These are phyloP conservation scores for Linnemannia exigua DNA, from an alignment of 192 early-diverging fungal genomes.

Conservation along the genomic window DNA sequence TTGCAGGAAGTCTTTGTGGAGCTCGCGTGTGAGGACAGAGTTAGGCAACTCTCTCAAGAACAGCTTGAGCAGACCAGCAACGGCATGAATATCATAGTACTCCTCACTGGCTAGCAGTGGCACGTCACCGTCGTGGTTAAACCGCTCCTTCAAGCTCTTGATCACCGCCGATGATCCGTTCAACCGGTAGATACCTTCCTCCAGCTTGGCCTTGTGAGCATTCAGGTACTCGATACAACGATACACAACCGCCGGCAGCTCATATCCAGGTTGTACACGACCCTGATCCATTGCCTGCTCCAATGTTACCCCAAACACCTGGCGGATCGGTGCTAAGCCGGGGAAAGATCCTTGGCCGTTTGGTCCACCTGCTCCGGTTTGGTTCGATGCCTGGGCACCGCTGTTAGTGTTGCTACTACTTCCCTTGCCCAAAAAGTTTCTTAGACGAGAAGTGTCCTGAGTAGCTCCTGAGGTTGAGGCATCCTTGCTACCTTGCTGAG, in stretches of 20 bases:
- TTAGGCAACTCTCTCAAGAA: constrained; percentile 91
- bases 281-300: constrained; percentile 83
- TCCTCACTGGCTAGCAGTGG: constrained; percentile 71
- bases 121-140: constrained; percentile 88
- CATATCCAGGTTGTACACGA: constrained; percentile 79
- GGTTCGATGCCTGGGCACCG: constrained; percentile 9
- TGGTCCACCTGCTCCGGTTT: constrained; percentile 15
- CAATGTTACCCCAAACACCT: constrained; percentile 90
- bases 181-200: constrained; percentile 97
- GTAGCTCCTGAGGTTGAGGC: background rate
- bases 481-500: constrained; percentile 4
- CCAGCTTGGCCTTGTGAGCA: constrained; percentile 86
- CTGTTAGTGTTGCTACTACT: constrained; percentile 14
- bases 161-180: constrained; percentile 84
- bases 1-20: constrained; percentile 87
- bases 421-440: constrained; percentile 48
- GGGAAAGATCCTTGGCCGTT: background rate
- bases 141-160: constrained; percentile 81
- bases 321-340: constrained; percentile 38
- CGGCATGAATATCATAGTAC: constrained; percentile 93
- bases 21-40: constrained; percentile 90
- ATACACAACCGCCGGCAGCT: constrained; percentile 92
- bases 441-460: constrained; percentile 36
- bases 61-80: constrained; percentile 93
- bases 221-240: constrained; percentile 98